Conservation (phyloP, 495 filamentous ascomycete species). For the Aspergillus sparsus region DNA sequence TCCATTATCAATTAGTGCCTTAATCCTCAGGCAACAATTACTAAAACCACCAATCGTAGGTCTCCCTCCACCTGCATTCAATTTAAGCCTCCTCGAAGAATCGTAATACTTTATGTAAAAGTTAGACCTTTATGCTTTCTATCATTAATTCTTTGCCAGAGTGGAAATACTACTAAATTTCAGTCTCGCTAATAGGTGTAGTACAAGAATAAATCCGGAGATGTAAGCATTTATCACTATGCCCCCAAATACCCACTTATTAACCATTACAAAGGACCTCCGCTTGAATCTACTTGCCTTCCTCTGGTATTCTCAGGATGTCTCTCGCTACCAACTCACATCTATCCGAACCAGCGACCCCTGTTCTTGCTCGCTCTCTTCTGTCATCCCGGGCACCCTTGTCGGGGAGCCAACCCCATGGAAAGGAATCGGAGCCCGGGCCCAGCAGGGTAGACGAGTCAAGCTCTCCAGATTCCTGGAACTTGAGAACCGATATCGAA, state of each 20-base stretch:
- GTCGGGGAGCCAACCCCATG: not conserved
- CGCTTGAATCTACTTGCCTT: no score
- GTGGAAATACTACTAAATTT: not conserved
- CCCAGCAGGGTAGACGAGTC: not conserved
- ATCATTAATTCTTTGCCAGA: not conserved
- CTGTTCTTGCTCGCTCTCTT: slow-evolving; percentile 40
- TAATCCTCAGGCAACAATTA: slow-evolving; percentile 9
- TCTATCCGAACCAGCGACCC: slow-evolving; percentile 35
- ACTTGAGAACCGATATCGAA: slow-evolving; percentile 34
- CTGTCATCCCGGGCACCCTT: slow-evolving; percentile 13
- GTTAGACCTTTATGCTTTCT: not conserved
- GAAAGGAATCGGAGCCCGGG: not conserved
- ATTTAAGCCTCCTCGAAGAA: no score
- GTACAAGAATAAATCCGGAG: not conserved
- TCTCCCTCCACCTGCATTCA: not conserved
- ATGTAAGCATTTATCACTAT: not conserved
- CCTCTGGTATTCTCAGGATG: slow-evolving; percentile 10
- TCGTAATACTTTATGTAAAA: not conserved
- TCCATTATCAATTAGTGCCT: slow-evolving; percentile 4
- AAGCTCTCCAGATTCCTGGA: slow-evolving; percentile 28
- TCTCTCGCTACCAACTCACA: slow-evolving; percentile 26
- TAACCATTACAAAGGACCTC: no score
- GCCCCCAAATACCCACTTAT: not conserved
- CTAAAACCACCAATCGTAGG: slow-evolving; percentile 1
- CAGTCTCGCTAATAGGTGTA: not conserved